These are phyloP conservation scores for Amphicarpaea edgeworthii DNA, from an alignment of 306 rosid species.

Conservation along the genomic window DNA sequence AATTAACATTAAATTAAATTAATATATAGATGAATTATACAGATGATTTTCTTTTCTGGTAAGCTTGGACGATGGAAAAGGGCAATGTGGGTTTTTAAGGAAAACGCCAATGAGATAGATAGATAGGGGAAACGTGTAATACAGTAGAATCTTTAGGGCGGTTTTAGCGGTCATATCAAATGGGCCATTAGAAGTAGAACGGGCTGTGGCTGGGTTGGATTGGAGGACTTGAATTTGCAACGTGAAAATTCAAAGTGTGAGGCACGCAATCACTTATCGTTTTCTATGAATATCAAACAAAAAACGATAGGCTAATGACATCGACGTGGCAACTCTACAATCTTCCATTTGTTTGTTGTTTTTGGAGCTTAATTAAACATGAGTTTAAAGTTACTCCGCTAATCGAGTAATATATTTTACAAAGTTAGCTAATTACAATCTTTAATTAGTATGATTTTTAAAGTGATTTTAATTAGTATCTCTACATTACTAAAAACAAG, in stretches of 20 bases:
- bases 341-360: not conserved
- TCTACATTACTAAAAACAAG: too few relatives aligned
- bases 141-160: not conserved
- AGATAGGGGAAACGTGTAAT: conserved; percentile 1
- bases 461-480: too few relatives aligned
- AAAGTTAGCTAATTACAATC: too few relatives aligned
- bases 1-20: too few relatives aligned
- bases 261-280: conserved; percentile 2
- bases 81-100: not conserved
- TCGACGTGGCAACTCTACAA: conserved; percentile 32
- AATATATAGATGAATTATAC: not conserved
- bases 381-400: too few relatives aligned
- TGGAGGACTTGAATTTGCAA: not conserved
- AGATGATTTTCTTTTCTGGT: not conserved
- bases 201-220: not conserved
- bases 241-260: not conserved
- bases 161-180: conserved; percentile 25
- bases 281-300: not conserved
- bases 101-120: too few relatives aligned
- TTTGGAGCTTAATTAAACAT: not conserved
- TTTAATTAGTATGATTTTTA: too few relatives aligned
- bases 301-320: not conserved
- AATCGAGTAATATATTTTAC: too few relatives aligned
- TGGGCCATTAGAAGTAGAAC: not conserved
- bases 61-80: not conserved